Evolutionary conservation across 805 yeast genomes (phyloP), one percentile per base, ranked within the genome.

Genomic region (Geotrichum ghanense): DNA sequence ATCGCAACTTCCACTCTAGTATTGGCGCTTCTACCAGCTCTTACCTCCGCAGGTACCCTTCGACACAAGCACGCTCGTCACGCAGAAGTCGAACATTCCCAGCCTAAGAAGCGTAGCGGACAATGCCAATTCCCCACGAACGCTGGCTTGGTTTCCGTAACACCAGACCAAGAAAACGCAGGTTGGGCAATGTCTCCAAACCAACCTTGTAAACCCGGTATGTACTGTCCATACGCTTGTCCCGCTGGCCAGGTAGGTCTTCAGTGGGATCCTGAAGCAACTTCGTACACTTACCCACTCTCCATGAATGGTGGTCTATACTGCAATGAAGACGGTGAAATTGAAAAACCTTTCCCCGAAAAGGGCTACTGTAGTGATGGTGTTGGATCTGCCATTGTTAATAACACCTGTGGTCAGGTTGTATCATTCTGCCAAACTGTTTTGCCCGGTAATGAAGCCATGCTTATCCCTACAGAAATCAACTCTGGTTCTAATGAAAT

Each of bases 351-450:
- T 45, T 76, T 74, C 61, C 53, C 74, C 7, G 67, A 72, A 52
- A 71, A 71, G 47, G 76, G 65, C 34, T 81, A 78, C 67, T 87
- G 96, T 66, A 74, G 74, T 51, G 79, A 81, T 48, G 95, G 95
- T 47, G 75, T 76, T 52, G 90, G 86, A 27, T 76, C 90, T 16
- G 79, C 85, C n/a, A 83, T 76, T 2, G 67, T 64, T 21, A 57
- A 69, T 48, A 85, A 85, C 69, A 56, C 62, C 9, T 79, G 82
- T 16, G 71, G 71, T 39, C 50, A 66, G 3, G 68, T 74, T 49
- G 88, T 86, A 53, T 89, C 95, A 5, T 78, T 87, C 65, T 87
- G 96, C 64, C 95, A 88, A 68, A 87, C 95, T 6, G 95, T 88
- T 4, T 71, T 88, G 48, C 96, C 96, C 21, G 96, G 96, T 54